These are phyloP conservation scores for Blumeria hordei DNA, from an alignment of 2,329 filamentous ascomycete species.

Conservation along the genomic window DNA sequence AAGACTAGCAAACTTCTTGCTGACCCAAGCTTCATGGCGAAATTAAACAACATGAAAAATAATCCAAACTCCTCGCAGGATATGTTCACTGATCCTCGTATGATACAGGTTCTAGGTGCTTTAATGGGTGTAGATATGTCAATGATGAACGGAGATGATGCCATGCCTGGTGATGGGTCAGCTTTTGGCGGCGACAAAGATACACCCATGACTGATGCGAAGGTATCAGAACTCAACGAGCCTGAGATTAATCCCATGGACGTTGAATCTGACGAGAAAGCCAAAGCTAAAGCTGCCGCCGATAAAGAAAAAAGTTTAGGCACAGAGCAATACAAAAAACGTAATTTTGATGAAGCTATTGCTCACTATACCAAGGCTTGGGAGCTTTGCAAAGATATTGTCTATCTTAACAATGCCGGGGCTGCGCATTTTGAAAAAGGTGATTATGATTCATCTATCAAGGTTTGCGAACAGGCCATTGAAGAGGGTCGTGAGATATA, in stretches of 20 bases:
- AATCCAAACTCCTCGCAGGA: slow-evolving; percentile 61
- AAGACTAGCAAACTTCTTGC: slow-evolving; percentile 68
- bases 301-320: slow-evolving; percentile 88
- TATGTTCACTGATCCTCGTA: slow-evolving; percentile 69
- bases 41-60: slow-evolving; percentile 56
- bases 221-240: slow-evolving; percentile 30
- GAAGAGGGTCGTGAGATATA: slow-evolving; percentile 74
- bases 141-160: slow-evolving; percentile 20
- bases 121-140: slow-evolving; percentile 84
- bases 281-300: slow-evolving; percentile 75
- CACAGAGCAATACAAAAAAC: slow-evolving; percentile 95
- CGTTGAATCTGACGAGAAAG: slow-evolving; percentile 62
- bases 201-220: slow-evolving; percentile 52
- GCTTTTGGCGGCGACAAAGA: slow-evolving; percentile 43
- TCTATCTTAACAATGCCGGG: slow-evolving; percentile 88
- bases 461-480: slow-evolving; percentile 67
- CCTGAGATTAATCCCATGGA: slow-evolving; percentile 46
- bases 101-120: slow-evolving; percentile 85
- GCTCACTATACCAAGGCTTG: slow-evolving; percentile 86
- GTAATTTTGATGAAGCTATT: slow-evolving; percentile 85
- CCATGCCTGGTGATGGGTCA: slow-evolving; percentile 16
- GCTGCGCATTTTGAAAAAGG: slow-evolving; percentile 93
- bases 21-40: slow-evolving; percentile 72
- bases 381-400: slow-evolving; percentile 88
- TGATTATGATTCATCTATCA: slow-evolving; percentile 70